These are phyloP conservation scores for Neopestalotiopsis clavispora DNA, from an alignment of 2,329 filamentous ascomycete genomes.

Conservation along the genomic window DNA sequence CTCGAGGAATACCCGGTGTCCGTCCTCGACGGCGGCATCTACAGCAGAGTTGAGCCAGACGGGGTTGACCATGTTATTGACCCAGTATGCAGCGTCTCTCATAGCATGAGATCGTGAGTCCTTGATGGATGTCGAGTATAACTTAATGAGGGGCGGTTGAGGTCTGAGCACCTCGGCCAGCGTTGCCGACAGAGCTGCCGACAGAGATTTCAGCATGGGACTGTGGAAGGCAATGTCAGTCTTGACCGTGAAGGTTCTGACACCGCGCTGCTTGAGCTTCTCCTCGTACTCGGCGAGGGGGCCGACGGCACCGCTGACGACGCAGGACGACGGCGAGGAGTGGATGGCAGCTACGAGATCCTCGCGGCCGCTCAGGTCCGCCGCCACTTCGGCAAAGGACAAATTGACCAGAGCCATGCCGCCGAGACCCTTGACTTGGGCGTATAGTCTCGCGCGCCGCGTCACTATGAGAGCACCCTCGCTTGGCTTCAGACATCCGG, in stretches of 20 bases:
- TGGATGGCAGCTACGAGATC: conserved; percentile 40
- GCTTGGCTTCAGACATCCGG: conserved; percentile 34
- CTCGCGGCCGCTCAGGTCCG: conserved; percentile 26
- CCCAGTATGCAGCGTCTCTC: conserved; percentile 41
- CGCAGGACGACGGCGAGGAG: conserved; percentile 40
- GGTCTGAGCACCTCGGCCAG: conserved; percentile 28
- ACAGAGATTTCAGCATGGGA: conserved; percentile 39
- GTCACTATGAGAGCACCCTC: conserved; percentile 42
- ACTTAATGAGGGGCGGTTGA: conserved; percentile 26
- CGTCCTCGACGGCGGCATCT: conserved; percentile 36
- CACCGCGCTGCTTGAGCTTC: conserved; percentile 27
- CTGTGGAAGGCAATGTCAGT: conserved; percentile 48
- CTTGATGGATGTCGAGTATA: conserved; percentile 41
- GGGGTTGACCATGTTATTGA: conserved; percentile 43
- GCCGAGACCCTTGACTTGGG: conserved; percentile 10
- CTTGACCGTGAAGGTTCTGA: conserved; percentile 40
- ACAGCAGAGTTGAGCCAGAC: conserved; percentile 42
- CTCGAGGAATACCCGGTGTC: conserved; percentile 44
- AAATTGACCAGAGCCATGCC: conserved; percentile 32
- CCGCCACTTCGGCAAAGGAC: conserved; percentile 32
- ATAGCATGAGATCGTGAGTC: conserved; percentile 28
- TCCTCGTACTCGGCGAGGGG: conserved; percentile 32
- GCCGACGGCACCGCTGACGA: conserved; percentile 34
- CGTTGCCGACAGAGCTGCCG: conserved; percentile 30
- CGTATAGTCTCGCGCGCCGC: conserved; percentile 33